Percentiles rank a stretch among this genome's conserved stretches.
These are phyloP conservation scores for Xerocomellus intermedius DNA, from an alignment of 768 basidiomycete species.

Conservation along the genomic window DNA sequence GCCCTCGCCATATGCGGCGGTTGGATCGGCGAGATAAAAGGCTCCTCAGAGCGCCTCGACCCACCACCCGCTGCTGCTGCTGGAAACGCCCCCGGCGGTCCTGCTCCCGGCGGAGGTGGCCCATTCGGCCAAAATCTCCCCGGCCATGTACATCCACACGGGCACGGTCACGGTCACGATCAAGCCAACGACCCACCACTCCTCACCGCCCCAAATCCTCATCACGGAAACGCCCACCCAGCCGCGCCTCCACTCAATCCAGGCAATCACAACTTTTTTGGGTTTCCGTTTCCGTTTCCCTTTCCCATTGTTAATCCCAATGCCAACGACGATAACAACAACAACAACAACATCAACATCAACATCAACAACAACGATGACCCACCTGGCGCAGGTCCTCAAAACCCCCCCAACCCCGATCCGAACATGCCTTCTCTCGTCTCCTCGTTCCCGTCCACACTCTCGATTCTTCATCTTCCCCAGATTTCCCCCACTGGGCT, in stretches of 20 bases:
- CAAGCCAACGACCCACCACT: slow-evolving; percentile 16
- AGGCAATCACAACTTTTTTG: slow-evolving; percentile 10
- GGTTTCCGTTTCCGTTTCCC: slow-evolving; percentile 4
- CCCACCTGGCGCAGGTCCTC: background rate
- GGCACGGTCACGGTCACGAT: background rate
- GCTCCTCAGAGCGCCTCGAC: slow-evolving; percentile 14
- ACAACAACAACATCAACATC: background rate
- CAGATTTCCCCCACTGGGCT: slow-evolving; percentile 20
- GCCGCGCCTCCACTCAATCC: background rate
- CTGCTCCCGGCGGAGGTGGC: background rate
- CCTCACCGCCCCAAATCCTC: slow-evolving; percentile 4
- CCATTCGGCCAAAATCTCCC: slow-evolving; percentile 7
- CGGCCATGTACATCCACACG: slow-evolving; percentile 1
- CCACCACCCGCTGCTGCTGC: background rate
- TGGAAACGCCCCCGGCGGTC: background rate
- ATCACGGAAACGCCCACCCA: slow-evolving; percentile 1
- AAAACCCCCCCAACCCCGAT: slow-evolving; percentile 10
- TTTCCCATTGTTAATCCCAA: slow-evolving; percentile 3
- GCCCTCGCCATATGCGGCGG: slow-evolving; percentile 30
- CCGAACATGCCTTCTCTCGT: slow-evolving; percentile 25
- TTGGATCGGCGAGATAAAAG: slow-evolving; percentile 37
- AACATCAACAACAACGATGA: background rate
- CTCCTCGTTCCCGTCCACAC: slow-evolving; percentile 34
- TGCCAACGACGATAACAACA: background rate
- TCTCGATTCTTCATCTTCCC: slow-evolving; percentile 30